phyloP scores from a whole-genome alignment of 108 stramenopile species.

The Bacterosira constricta region DNA sequence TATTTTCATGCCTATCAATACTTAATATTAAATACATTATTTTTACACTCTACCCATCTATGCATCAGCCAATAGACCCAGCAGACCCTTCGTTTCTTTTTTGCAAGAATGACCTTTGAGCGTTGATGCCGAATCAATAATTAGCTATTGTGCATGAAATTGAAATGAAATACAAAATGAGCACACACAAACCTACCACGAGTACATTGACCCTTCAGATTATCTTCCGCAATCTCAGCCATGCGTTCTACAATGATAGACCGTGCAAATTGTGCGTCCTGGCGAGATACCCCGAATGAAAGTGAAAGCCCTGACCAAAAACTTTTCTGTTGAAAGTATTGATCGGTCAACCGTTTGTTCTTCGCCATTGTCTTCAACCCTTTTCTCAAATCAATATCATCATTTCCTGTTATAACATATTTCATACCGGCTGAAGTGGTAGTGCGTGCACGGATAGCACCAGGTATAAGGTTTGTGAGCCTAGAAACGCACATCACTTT shows the following conservation, averaged over 20 bases:
- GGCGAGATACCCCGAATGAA: conserved; percentile 26
- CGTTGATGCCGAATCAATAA: no score
- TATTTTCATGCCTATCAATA: no score
- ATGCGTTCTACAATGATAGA: conserved; percentile 43
- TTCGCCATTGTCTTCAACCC: conserved; percentile 10
- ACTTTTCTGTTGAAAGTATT: conserved; percentile 36
- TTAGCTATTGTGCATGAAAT: no score
- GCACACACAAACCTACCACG: no score
- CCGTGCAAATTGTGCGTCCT: conserved; percentile 14
- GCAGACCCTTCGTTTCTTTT: conserved; percentile 19
- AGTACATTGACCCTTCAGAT: conserved; percentile 68
- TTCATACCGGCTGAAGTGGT: conserved; percentile 82
- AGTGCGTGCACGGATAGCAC: conserved; percentile 73
- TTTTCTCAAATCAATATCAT: conserved; percentile 14
- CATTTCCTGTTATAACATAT: conserved; percentile 46
- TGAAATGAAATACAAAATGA: no score
- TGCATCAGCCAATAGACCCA: conserved; percentile 5
- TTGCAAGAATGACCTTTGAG: conserved; percentile 45
- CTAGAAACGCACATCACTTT: conserved; percentile 34
- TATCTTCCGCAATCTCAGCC: conserved; percentile 59
- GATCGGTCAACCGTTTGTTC: conserved; percentile 21
- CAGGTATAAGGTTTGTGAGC: conserved; percentile 32
- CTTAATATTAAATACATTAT: no score
- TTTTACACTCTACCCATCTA: no score
- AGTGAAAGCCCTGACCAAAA: conserved; percentile 35